Conservation (phyloP, 202 grass and related monocot species). For the Hordeum pubiflorum region DNA sequence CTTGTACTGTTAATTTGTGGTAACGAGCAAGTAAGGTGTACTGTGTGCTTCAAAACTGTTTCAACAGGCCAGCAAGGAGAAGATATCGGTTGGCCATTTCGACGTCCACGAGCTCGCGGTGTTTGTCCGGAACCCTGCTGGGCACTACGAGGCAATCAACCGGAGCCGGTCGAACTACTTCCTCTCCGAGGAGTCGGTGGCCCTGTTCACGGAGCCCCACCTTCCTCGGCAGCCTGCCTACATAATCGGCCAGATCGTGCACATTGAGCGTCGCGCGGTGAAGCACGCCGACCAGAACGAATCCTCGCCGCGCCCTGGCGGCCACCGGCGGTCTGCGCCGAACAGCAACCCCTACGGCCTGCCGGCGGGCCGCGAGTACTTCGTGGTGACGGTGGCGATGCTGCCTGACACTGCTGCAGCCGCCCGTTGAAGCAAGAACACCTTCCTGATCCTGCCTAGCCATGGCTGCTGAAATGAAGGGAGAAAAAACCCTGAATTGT, state of each 20-base stretch:
- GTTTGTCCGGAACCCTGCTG: constrained; percentile 56
- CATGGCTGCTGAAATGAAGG: constrained; percentile 91
- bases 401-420: constrained; percentile 56
- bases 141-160: constrained; percentile 78
- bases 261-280: constrained; percentile 51
- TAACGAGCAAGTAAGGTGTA: constrained; percentile 1
- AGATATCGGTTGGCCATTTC: constrained; percentile 77
- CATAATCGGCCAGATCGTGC: constrained; percentile 93
- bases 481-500: constrained; percentile 70
- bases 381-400: constrained; percentile 90
- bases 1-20: neutral
- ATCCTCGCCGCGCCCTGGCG: constrained; percentile 5
- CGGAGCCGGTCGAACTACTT: constrained; percentile 74
- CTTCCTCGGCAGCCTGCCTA: constrained; percentile 34
- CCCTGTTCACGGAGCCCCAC: constrained; percentile 71
- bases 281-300: constrained; percentile 30
- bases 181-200: constrained; percentile 85
- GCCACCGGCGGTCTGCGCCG: constrained; percentile 10
- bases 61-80: constrained; percentile 79
- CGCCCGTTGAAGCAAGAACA: constrained; percentile 31
- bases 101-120: constrained; percentile 73
- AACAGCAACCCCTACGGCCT: constrained; percentile 58
- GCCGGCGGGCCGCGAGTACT: constrained; percentile 69
- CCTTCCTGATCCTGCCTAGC: constrained; percentile 82
- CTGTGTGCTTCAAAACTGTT: constrained; percentile 16